Conservation (phyloP, 2,329 filamentous ascomycete genomes). For the Thermothelomyces thermophilus region DNA sequence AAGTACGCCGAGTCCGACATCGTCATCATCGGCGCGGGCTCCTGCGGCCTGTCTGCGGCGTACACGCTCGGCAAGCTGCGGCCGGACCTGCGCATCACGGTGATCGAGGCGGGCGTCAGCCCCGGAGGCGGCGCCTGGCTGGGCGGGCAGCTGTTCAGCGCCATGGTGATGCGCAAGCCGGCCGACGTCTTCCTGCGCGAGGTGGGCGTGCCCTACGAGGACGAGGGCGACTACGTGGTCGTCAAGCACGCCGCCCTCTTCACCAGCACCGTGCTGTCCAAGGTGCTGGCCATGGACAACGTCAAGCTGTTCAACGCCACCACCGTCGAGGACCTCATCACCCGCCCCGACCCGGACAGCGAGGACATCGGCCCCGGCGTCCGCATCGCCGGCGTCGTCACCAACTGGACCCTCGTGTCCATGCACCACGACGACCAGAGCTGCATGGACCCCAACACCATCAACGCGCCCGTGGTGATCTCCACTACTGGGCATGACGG, state of each 20-base stretch:
- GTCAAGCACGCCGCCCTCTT: constrained; percentile 93
- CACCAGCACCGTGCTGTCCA: constrained; percentile 78
- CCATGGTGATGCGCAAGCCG: constrained; percentile 93
- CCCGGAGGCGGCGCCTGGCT: constrained; percentile 89
- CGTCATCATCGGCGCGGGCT: constrained; percentile 87
- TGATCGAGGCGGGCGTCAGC: constrained; percentile 81
- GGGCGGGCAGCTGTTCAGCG: constrained; percentile 87
- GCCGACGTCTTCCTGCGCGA: constrained; percentile 79
- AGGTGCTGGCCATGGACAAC: constrained; percentile 79
- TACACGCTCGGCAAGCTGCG: constrained; percentile 78
- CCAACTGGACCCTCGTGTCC: constrained; percentile 89
- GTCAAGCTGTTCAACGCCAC: constrained; percentile 97
- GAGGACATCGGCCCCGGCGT: constrained; percentile 43
- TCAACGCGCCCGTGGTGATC: constrained; percentile 84
- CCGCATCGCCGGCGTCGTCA: constrained; percentile 81
- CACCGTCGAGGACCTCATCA: constrained; percentile 86
- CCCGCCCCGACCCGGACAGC: constrained; percentile 49
- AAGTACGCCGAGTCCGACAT: constrained; percentile 87
- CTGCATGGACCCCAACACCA: constrained; percentile 97
- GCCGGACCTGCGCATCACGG: constrained; percentile 85
- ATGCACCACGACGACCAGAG: constrained; percentile 85
- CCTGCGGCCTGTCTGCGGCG: constrained; percentile 77
- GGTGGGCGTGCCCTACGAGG: constrained; percentile 77
- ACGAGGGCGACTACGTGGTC: constrained; percentile 82
- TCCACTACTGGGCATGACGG: constrained; percentile 88